These are phyloP conservation scores for Haplographium delicatum DNA, from an alignment of 495 filamentous ascomycete species.

Conservation along the genomic window DNA sequence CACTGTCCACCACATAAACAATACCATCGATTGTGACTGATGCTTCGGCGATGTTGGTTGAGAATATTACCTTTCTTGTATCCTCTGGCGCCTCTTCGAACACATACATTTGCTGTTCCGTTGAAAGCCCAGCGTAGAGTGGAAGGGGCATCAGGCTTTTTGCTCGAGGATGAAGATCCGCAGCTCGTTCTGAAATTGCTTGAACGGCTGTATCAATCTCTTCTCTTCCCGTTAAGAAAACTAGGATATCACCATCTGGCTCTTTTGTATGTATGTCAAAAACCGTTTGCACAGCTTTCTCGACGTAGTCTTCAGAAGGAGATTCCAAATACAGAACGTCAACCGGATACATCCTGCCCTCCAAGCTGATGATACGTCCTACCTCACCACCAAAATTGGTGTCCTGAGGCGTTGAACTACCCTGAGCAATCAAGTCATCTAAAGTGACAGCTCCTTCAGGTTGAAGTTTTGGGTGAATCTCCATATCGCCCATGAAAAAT, in stretches of 20 bases:
- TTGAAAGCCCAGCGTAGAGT: conserved; percentile 83
- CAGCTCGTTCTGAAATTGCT: conserved; percentile 69
- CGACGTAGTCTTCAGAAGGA: conserved; percentile 83
- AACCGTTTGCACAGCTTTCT: conserved; percentile 79
- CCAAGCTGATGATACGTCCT: conserved; percentile 79
- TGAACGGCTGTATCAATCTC: conserved; percentile 85
- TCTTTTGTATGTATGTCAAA: conserved; percentile 92
- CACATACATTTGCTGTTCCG: conserved; percentile 86
- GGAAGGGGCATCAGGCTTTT: conserved; percentile 71
- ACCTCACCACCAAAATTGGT: conserved; percentile 29
- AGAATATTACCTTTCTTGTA: conserved; percentile 85
- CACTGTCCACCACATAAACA: conserved; percentile 86
- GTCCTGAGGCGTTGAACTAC: conserved; percentile 20
- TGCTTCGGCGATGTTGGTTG: conserved; percentile 95
- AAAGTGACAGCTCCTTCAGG: conserved; percentile 22
- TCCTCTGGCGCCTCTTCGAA: conserved; percentile 85
- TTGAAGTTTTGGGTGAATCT: conserved; percentile 24
- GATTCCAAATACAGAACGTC: conserved; percentile 80
- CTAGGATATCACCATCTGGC: conserved; percentile 80
- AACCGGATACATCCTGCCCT: conserved; percentile 89
- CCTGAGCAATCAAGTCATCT: conserved; percentile 24
- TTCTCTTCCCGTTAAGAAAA: conserved; percentile 90
- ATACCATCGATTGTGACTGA: conserved; percentile 92
- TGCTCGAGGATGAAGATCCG: conserved; percentile 65
- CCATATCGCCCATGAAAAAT: conserved; percentile 63